Evolutionary conservation across 2,329 filamentous ascomycete genomes (phyloP).

Genomic region (Aspergillus sp.): DNA sequence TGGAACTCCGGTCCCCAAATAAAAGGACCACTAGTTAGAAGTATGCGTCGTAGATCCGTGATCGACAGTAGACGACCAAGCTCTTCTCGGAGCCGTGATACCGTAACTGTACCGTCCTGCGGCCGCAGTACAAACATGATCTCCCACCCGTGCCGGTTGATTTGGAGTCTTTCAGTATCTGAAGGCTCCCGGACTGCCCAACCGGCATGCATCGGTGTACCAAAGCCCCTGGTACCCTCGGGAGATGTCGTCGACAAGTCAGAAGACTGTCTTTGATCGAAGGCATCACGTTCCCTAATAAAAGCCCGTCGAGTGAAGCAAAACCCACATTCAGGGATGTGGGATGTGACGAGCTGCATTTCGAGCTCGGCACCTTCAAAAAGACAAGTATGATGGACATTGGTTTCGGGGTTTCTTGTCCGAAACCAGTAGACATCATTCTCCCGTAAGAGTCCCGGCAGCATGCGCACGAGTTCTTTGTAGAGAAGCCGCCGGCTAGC

Average conservation of each 20-base stretch:
- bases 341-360: background rate
- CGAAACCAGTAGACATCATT: background rate
- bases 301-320: background rate
- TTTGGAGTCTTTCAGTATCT: background rate
- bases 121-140: background rate
- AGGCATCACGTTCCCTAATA: background rate
- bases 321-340: background rate
- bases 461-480: background rate
- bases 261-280: background rate
- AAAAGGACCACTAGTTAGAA: background rate
- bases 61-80: background rate
- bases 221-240: background rate
- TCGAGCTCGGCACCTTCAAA: background rate
- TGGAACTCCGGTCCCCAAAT: background rate
- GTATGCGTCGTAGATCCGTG: background rate
- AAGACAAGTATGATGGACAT: background rate
- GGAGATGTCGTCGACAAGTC: background rate
- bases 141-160: background rate
- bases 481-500: background rate
- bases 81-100: background rate
- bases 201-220: background rate
- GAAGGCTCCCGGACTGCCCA: background rate
- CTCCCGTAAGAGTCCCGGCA: background rate
- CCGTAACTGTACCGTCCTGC: background rate
- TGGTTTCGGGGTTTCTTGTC: background rate